These are phyloP conservation scores for Solanum appendiculatum DNA, from an alignment of 257 asterid genomes.

Conservation along the genomic window DNA sequence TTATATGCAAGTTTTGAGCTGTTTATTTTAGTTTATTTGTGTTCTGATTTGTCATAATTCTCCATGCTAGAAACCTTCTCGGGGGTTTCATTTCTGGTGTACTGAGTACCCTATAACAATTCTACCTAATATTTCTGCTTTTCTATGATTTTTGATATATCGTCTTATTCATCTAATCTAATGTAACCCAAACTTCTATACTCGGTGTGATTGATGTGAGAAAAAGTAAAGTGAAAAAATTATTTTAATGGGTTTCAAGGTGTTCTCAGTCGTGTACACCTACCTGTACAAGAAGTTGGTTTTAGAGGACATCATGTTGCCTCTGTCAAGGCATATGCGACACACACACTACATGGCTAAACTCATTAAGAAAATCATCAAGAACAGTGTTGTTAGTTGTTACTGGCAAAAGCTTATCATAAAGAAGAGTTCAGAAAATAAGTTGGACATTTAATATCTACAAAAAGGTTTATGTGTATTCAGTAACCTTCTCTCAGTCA, in stretches of 20 bases:
- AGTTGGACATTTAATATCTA: not conserved
- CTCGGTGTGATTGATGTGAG: not conserved
- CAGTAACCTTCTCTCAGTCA: not conserved
- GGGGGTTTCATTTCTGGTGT: not conserved
- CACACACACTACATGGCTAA: not conserved
- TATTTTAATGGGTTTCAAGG: not conserved
- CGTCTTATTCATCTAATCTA: not conserved
- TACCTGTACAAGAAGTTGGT: not conserved
- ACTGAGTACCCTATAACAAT: not conserved
- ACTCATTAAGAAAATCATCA: not conserved
- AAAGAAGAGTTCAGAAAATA: not conserved
- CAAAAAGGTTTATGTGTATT: not conserved
- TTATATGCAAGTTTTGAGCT: not conserved
- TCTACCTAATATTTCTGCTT: not conserved
- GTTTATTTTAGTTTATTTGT: not conserved
- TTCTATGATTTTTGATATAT: not conserved
- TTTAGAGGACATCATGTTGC: not conserved
- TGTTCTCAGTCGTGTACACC: not conserved
- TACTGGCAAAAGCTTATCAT: not conserved
- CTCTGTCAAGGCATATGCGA: not conserved
- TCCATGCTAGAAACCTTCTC: not conserved
- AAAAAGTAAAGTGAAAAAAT: not conserved
- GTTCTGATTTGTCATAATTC: not conserved
- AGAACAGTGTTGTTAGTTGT: not conserved
- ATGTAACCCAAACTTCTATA: not conserved